Evolutionary conservation across 1,139 yeast species (phyloP).

Genomic region (Taiozyma sp.): DNA sequence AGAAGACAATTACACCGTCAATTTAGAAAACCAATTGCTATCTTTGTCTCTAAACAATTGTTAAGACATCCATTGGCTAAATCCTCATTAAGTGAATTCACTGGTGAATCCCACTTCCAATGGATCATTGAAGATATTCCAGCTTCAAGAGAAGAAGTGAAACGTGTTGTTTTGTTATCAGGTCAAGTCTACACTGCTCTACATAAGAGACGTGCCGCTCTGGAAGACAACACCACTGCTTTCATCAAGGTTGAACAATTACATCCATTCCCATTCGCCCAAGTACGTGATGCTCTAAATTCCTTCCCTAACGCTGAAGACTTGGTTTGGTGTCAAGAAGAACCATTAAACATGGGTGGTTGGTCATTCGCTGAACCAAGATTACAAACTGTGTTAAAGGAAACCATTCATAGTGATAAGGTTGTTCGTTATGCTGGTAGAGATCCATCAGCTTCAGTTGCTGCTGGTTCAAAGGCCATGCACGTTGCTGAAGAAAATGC

Average conservation of each 20-base stretch:
- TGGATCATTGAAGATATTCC: slow-evolving; percentile 90
- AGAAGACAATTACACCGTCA: slow-evolving; percentile 99
- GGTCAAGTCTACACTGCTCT: slow-evolving; percentile 97
- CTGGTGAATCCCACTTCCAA: slow-evolving; percentile 88
- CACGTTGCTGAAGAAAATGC: slow-evolving; percentile 88
- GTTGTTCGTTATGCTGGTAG: slow-evolving; percentile 89
- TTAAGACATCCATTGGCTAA: slow-evolving; percentile 98
- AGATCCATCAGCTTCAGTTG: slow-evolving; percentile 96
- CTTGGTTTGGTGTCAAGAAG: slow-evolving; percentile 97
- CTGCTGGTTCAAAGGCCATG: slow-evolving; percentile 92
- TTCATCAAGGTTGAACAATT: slow-evolving; percentile 88
- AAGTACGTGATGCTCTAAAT: slow-evolving; percentile 79
- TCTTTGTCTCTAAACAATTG: slow-evolving; percentile 90
- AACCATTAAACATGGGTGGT: slow-evolving; percentile 96
- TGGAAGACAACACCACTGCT: slow-evolving; percentile 80
- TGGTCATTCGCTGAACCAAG: slow-evolving; percentile 83
- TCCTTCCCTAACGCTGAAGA: slow-evolving; percentile 82
- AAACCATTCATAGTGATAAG: slow-evolving; percentile 61
- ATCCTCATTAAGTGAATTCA: slow-evolving; percentile 77
- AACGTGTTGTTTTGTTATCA: slow-evolving; percentile 76
- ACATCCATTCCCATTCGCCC: slow-evolving; percentile 99
- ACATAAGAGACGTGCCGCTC: slow-evolving; percentile 77
- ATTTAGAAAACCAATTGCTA: slow-evolving; percentile 91
- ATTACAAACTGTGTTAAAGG: slow-evolving; percentile 65
- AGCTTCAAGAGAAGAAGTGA: slow-evolving; percentile 79